Percentiles rank a stretch among this genome's conserved stretches.
phyloP scores from a whole-genome alignment of 352 stramenopile species.

The Phytophthora hibernalis region DNA sequence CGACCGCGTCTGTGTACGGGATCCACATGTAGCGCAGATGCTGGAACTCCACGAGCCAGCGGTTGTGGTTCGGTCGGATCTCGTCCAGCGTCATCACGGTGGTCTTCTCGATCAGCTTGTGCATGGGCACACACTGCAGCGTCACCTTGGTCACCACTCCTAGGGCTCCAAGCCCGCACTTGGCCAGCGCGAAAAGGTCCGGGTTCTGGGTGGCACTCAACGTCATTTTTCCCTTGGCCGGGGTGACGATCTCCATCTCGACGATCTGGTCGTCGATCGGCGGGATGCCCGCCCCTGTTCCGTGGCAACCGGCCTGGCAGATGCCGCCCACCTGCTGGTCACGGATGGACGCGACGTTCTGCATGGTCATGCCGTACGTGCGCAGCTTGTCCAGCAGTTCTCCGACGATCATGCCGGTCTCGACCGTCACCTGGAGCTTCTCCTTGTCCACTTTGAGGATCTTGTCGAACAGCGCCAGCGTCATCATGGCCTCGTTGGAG shows the following conservation, averaged over 20 bases:
- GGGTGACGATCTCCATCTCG: slow-evolving; percentile 96
- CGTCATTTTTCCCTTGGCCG: slow-evolving; percentile 90
- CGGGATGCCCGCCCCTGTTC: slow-evolving; percentile 94
- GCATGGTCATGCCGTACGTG: slow-evolving; percentile 93
- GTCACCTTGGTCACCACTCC: slow-evolving; percentile 97
- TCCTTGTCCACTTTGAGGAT: slow-evolving; percentile 92
- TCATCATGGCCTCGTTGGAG: slow-evolving; percentile 86
- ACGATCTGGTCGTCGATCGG: slow-evolving; percentile 98
- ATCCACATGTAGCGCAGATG: slow-evolving; percentile 99
- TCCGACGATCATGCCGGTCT: slow-evolving; percentile 78
- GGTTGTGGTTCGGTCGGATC: slow-evolving; percentile 80
- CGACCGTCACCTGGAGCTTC: slow-evolving; percentile 93
- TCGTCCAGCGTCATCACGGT: slow-evolving; percentile 91
- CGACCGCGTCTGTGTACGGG: slow-evolving; percentile 95
- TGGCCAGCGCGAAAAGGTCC: slow-evolving; percentile 92
- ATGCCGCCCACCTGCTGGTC: slow-evolving; percentile 98
- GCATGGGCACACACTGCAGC: slow-evolving; percentile 94
- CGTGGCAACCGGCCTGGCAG: slow-evolving; percentile 95
- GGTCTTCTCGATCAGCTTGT: slow-evolving; percentile 95
- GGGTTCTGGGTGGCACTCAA: slow-evolving; percentile 83
- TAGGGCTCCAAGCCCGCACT: slow-evolving; percentile 95
- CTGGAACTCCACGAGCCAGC: slow-evolving; percentile 80
- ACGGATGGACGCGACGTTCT: slow-evolving; percentile 98
- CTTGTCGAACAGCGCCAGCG: slow-evolving; percentile 93
- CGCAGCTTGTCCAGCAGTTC: slow-evolving; percentile 81